These are phyloP conservation scores for Microcyclosporella mali DNA, from an alignment of 2,329 filamentous ascomycete species.

Conservation along the genomic window DNA sequence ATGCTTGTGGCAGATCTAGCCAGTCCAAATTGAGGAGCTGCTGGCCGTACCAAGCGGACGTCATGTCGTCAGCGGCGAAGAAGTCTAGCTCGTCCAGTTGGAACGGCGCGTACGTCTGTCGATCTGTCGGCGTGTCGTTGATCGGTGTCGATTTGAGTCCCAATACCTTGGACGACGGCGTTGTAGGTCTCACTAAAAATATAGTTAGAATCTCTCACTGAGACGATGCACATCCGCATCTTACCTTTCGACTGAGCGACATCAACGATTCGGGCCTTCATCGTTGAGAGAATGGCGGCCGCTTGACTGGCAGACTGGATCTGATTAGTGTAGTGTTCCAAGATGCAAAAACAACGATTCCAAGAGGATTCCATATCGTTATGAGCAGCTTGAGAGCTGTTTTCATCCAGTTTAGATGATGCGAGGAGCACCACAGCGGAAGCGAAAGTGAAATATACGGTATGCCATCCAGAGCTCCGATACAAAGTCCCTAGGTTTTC, in stretches of 20 bases:
- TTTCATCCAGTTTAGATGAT: constrained; percentile 17
- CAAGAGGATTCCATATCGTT: constrained; percentile 17
- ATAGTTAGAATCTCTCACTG: too few species aligned
- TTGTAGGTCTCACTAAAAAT: too few species aligned
- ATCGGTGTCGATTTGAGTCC: too few species aligned
- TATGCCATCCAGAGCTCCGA: constrained; percentile 22
- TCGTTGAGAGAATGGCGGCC: constrained; percentile 17
- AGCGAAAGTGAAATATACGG: constrained; percentile 23
- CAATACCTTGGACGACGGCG: too few species aligned
- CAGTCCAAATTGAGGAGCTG: constrained; percentile 23
- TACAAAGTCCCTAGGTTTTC: constrained; percentile 27
- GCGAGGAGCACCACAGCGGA: constrained; percentile 22
- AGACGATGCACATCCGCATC: neutral
- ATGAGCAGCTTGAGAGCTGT: constrained; percentile 6
- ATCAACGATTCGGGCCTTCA: constrained; percentile 17
- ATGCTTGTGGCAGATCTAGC: constrained; percentile 16
- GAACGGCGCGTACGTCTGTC: constrained; percentile 7
- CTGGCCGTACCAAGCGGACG: constrained; percentile 23
- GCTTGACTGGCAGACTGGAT: constrained; percentile 21
- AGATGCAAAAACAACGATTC: constrained; percentile 17
- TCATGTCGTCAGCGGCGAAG: constrained; percentile 21
- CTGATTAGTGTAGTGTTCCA: constrained; percentile 21
- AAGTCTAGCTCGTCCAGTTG: constrained; percentile 17
- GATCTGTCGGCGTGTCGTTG: too few species aligned
- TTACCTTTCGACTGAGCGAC: constrained; percentile 2